Evolutionary conservation across 2,329 filamentous ascomycete genomes (phyloP), one percentile per base, ranked within the genome.

Genomic region (Fusarium compactum): DNA sequence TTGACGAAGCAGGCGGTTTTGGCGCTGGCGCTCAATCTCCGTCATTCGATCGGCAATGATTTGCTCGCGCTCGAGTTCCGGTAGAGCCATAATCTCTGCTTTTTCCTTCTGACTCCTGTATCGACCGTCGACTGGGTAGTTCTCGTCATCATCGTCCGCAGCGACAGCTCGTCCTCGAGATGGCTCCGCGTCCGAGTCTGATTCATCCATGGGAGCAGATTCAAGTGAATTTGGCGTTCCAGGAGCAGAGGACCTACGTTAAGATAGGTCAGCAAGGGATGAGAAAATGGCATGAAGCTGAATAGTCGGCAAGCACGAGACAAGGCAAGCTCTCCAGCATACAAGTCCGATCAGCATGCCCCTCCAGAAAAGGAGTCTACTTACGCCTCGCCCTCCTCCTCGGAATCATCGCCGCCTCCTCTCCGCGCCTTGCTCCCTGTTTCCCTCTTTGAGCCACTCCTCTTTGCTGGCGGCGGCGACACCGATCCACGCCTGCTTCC

Each of bases 131-230:
- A 97, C 87, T 0, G 95, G 94, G 77, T 97, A 96, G 59, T 91
- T 84, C 76, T 91, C 87, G 57, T 88, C 86, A 60, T 90, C 86
- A 52, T 89, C 86, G 50, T 86, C 85, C 44, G 84, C 83, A 25
- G 81, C 70, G 80, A 80, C 74, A 73, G 77, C 68, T 76, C 82
- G 69, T 67, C 67, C 68, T 80, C 54, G 86, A 82, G 58, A 85
- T 81, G 61, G 85, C 83, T 84, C 82, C 44, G 78, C 81, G 32
- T 84, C 82, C 18, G 92, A 93, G 70, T 94, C 91, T 47, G 92
- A 96, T 79, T 96, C 93, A 65, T 95, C 94, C 94, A 97, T 97
- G 24, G 93, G 91, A 24, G 91, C 94, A 14, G 94, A 97, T 76
- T 91, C 88, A 55, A 92, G 87, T 8, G 94, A 97, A 77, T 89